phyloP scores from a whole-genome alignment of 202 grass and related monocot genomes.

The Elaeis oleifera region DNA sequence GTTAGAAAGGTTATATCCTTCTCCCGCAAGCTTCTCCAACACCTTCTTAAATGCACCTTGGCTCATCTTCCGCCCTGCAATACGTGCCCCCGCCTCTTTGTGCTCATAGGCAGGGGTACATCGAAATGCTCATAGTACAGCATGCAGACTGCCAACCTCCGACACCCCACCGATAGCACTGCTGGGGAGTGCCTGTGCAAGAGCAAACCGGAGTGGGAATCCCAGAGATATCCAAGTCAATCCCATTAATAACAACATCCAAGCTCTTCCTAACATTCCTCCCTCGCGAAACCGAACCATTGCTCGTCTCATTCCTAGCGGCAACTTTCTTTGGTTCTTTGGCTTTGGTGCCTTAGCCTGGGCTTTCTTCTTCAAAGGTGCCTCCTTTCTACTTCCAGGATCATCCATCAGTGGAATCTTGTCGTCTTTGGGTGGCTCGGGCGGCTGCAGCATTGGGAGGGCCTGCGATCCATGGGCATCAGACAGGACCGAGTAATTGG shows the following conservation, averaged over 20 bases:
- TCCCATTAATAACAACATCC: conserved; percentile 14
- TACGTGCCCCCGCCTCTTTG: conserved; percentile 3
- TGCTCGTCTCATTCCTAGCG: neutral
- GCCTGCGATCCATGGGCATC: neutral
- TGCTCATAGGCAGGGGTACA: conserved; percentile 17
- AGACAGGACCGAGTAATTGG: neutral
- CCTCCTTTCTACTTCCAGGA: neutral
- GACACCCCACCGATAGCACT: conserved; percentile 13
- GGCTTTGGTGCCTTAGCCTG: neutral
- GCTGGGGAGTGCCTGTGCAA: conserved; percentile 6
- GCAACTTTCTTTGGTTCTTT: conserved; percentile 8
- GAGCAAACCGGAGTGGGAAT: conserved; percentile 16
- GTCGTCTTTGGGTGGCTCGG: conserved; percentile 1
- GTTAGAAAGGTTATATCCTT: conserved; percentile 50
- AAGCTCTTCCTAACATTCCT: neutral
- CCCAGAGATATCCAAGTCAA: conserved; percentile 9
- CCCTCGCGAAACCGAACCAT: neutral
- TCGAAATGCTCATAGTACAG: conserved; percentile 10
- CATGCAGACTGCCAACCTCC: conserved; percentile 22
- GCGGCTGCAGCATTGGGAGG: conserved; percentile 12
- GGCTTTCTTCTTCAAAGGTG: conserved; percentile 9
- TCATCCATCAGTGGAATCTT: neutral
- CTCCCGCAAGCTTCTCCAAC: conserved; percentile 60
- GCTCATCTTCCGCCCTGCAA: conserved; percentile 19
- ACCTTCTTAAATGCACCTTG: conserved; percentile 61